Percentiles rank a stretch among this genome's conserved stretches.
These are phyloP conservation scores for Myotisia sp. DNA, from an alignment of 2,329 filamentous ascomycete genomes.

Conservation along the genomic window DNA sequence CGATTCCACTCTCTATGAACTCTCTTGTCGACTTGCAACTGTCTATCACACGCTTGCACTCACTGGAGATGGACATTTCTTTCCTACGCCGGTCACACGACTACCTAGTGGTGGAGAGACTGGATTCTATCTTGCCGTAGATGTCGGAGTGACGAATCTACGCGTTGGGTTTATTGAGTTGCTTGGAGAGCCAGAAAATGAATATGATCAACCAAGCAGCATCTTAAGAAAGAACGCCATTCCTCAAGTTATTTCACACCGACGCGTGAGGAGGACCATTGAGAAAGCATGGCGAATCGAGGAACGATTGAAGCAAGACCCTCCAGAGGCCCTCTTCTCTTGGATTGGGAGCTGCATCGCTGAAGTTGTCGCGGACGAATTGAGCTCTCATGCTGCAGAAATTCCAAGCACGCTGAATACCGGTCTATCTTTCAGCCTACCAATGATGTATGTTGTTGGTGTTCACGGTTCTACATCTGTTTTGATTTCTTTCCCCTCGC, in stretches of 20 bases:
- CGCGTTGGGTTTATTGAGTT: conserved; percentile 40
- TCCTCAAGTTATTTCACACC: conserved; percentile 24
- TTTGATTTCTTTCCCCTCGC: no score
- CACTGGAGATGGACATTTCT: conserved; percentile 27
- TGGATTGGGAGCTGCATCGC: conserved; percentile 66
- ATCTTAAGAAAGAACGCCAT: conserved; percentile 7
- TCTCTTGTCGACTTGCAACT: conserved; percentile 25
- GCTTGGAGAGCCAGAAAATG: conserved; percentile 19
- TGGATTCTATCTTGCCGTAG: conserved; percentile 40
- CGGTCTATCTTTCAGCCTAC: conserved; percentile 32
- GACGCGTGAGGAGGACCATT: conserved; percentile 43
- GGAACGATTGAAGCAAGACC: conserved; percentile 56
- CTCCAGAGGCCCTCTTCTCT: conserved; percentile 53
- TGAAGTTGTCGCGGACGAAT: conserved; percentile 46
- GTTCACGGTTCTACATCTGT: no score
- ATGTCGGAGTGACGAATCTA: conserved; percentile 39
- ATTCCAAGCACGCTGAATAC: conserved; percentile 22
- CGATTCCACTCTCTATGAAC: conserved; percentile 18
- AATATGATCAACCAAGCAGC: background rate
- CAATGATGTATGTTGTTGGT: conserved; percentile 29
- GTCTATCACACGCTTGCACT: conserved; percentile 26
- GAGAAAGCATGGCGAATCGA: conserved; percentile 63
- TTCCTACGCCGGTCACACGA: conserved; percentile 29
- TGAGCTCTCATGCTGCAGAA: conserved; percentile 20
- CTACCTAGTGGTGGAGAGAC: conserved; percentile 36